A percentile compares a stretch with the other conserved stretches of the same genome.
Evolutionary conservation across 257 asterid genomes (phyloP).

Genomic region (Leonotis leonurus): DNA sequence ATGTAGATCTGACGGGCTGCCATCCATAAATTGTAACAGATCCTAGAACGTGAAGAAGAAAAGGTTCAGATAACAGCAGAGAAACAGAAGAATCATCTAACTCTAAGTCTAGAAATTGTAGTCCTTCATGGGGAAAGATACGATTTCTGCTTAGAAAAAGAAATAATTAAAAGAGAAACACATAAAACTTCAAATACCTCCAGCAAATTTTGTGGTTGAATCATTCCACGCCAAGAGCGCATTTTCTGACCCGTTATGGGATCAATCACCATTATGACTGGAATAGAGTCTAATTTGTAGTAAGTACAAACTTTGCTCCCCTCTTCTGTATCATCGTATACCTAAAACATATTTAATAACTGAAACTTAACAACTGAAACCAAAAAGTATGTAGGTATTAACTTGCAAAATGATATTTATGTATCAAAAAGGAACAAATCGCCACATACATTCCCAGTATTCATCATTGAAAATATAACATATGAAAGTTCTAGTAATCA

Average conservation of each 20-base stretch:
- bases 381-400: neutral
- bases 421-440: neutral
- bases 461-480: neutral
- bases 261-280: conserved; percentile 76
- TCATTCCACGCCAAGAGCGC: conserved; percentile 94
- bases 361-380: neutral
- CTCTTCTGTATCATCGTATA: conserved; percentile 84
- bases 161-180: neutral
- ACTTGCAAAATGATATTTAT: neutral
- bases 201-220: conserved; percentile 81
- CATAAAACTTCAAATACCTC: conserved; percentile 51
- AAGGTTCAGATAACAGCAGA: conserved; percentile 8
- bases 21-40: conserved; percentile 81
- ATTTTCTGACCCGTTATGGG: conserved; percentile 95
- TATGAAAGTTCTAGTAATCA: neutral
- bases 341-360: conserved; percentile 30
- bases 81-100: neutral
- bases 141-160: neutral
- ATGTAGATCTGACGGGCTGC: conserved; percentile 78
- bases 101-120: neutral
- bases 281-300: conserved; percentile 73
- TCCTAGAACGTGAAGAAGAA: conserved; percentile 47
- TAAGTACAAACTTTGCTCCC: conserved; percentile 94
- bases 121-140: conserved; percentile 2
- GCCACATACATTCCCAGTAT: neutral